Percentiles rank a stretch among this genome's conserved stretches.
Evolutionary conservation across 2,329 filamentous ascomycete genomes (phyloP).

Genomic region (Aspergillus aculeatinus): DNA sequence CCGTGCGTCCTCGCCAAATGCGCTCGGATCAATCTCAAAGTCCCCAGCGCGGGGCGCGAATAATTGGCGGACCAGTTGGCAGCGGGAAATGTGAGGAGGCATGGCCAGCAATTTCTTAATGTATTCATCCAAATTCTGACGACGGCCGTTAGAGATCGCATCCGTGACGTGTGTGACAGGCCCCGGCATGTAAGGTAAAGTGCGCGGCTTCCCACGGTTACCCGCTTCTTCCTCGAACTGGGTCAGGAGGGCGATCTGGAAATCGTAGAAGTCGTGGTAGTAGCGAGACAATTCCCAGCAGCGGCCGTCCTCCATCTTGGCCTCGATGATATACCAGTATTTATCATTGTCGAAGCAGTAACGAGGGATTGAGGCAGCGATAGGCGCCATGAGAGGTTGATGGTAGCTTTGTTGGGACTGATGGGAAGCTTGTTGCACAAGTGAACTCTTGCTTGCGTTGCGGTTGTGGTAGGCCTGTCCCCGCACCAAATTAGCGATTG

Average conservation of each 20-base stretch:
- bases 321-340: conserved; percentile 98
- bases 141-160: conserved; percentile 87
- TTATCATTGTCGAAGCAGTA: conserved; percentile 97
- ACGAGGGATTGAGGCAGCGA: conserved; percentile 80
- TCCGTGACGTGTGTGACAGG: conserved; percentile 98
- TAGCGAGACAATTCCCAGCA: conserved; percentile 92
- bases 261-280: conserved; percentile 98
- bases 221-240: conserved; percentile 91
- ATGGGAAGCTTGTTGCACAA: conserved; percentile 36
- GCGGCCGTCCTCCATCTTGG: conserved; percentile 81
- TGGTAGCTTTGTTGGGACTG: conserved; percentile 52
- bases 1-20: conserved; percentile 67
- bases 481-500: neutral
- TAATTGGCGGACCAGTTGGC: conserved; percentile 81
- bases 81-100: conserved; percentile 79
- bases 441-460: conserved; percentile 37
- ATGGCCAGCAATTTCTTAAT: conserved; percentile 87
- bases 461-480: conserved; percentile 39
- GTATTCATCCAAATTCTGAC: conserved; percentile 91
- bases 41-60: conserved; percentile 88
- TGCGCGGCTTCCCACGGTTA: conserved; percentile 76
- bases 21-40: conserved; percentile 81
- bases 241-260: conserved; percentile 91
- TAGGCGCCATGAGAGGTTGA: conserved; percentile 64
- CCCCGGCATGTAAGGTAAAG: conserved; percentile 94